Evolutionary conservation across 2,329 filamentous ascomycete species (phyloP).

Genomic region (Trichoderma sp.): DNA sequence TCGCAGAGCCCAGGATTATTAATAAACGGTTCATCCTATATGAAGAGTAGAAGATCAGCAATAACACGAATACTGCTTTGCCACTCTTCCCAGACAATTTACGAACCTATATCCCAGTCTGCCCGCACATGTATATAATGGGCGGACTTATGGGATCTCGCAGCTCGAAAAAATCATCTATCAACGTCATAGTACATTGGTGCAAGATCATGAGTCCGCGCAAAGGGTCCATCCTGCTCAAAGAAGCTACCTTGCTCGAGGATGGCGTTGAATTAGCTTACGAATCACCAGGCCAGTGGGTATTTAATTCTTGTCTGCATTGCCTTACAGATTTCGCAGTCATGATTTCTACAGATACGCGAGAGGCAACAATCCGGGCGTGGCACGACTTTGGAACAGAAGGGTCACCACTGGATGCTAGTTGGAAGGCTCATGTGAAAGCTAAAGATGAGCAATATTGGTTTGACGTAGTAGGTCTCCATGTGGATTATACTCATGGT

Average conservation of each 20-base stretch:
- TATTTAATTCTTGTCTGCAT: constrained; percentile 10
- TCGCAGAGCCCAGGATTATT: not conserved
- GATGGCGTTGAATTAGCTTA: not conserved
- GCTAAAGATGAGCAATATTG: not conserved
- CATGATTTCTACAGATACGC: not conserved
- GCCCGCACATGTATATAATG: not conserved
- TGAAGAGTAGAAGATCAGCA: not conserved
- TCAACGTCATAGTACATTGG: not conserved
- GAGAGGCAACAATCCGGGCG: constrained; percentile 3
- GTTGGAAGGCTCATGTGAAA: not conserved
- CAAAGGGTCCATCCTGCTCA: not conserved
- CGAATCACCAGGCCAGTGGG: not conserved
- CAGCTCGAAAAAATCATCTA: not conserved
- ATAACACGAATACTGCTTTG: not conserved
- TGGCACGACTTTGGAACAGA: not conserved
- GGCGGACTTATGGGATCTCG: not conserved
- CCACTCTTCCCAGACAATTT: not conserved
- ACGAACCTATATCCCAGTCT: not conserved
- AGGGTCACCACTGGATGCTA: not conserved
- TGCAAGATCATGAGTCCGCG: not conserved
- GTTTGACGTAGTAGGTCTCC: not conserved
- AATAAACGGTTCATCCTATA: not conserved
- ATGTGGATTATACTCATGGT: not conserved
- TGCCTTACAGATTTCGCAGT: not conserved
- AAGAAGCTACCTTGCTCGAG: not conserved